Conservation (phyloP, 345 rosid genomes). For the Bretschneidera sinensis region DNA sequence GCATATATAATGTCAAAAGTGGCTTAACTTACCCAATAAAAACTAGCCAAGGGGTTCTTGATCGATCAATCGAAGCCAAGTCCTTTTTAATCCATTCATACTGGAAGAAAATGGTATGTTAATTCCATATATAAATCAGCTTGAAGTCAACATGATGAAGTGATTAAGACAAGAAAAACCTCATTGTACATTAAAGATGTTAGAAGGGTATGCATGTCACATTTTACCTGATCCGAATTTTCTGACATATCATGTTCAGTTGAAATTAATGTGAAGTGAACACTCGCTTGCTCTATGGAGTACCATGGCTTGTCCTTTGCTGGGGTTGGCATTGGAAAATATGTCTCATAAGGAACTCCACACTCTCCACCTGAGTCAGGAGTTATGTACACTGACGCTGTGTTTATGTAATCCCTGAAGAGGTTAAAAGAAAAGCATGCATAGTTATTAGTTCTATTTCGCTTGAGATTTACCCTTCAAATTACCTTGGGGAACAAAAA, state of each 20-base stretch:
- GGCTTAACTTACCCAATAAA: constrained; percentile 42
- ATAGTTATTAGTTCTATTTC: too few species aligned
- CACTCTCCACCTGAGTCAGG: constrained; percentile 78
- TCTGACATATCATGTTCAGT: constrained; percentile 52
- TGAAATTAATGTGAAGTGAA: constrained; percentile 58
- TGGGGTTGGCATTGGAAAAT: constrained; percentile 62
- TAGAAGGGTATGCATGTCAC: too few species aligned
- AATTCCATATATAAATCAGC: too few species aligned
- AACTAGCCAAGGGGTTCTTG: constrained; percentile 60
- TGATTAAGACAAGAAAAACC: too few species aligned
- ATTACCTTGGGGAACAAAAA: not conserved
- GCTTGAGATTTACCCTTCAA: too few species aligned
- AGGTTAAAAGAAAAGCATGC: not conserved
- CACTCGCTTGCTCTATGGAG: constrained; percentile 48
- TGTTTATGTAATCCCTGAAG: constrained; percentile 39
- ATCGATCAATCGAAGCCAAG: constrained; percentile 52
- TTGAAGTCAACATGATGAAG: too few species aligned
- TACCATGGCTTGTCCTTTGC: constrained; percentile 75
- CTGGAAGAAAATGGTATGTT: constrained; percentile 12
- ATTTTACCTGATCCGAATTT: constrained; percentile 52
- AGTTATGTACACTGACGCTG: constrained; percentile 35
- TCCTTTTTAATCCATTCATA: constrained; percentile 52
- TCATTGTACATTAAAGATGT: too few species aligned
- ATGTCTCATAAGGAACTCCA: constrained; percentile 63
- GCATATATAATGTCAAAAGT: not conserved